Percentiles rank a stretch among this genome's conserved stretches.
Conservation (phyloP, 495 filamentous ascomycete species). For the Aspergillus incahuasiensis region DNA sequence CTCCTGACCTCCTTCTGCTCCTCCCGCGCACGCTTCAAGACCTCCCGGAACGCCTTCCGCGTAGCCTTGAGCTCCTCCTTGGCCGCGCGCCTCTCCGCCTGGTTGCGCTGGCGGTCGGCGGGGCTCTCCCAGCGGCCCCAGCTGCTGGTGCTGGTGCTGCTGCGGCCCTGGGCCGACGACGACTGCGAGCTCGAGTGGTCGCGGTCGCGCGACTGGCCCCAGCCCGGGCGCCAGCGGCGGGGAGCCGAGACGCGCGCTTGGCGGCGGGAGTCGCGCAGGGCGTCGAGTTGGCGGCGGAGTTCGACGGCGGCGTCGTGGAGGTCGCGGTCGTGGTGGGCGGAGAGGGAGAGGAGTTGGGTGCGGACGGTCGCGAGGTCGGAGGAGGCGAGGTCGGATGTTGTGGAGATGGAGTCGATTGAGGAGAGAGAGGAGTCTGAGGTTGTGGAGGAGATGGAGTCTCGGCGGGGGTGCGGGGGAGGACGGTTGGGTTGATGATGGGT, state of each 20-base stretch:
- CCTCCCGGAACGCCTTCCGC: constrained; percentile 37
- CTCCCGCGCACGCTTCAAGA: constrained; percentile 35
- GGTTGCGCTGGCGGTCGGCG: constrained; percentile 30
- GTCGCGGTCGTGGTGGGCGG: constrained; percentile 38
- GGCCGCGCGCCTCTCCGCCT: constrained; percentile 27
- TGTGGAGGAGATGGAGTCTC: constrained; percentile 31
- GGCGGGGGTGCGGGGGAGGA: constrained; percentile 14
- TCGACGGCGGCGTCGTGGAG: constrained; percentile 37
- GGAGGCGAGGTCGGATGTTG: constrained; percentile 37
- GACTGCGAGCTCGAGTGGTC: not conserved
- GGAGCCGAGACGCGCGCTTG: constrained; percentile 26
- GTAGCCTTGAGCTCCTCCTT: constrained; percentile 40
- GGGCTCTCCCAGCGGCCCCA: constrained; percentile 43
- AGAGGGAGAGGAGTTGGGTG: constrained; percentile 34
- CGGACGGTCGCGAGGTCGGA: constrained; percentile 41
- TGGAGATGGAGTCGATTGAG: constrained; percentile 41
- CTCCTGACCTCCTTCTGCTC: constrained; percentile 35
- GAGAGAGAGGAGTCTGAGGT: constrained; percentile 38
- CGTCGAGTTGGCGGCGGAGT: constrained; percentile 35
- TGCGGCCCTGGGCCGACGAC: constrained; percentile 6
- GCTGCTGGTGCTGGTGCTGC: too few species aligned
- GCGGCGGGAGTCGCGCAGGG: constrained; percentile 36
- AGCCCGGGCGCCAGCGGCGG: constrained; percentile 24
- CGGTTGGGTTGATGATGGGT: constrained; percentile 18
- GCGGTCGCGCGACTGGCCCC: constrained; percentile 13